Evolutionary conservation across 441 rosid genomes (phyloP), one percentile per base, ranked within the genome.

Genomic region (Jatropha multifida): DNA sequence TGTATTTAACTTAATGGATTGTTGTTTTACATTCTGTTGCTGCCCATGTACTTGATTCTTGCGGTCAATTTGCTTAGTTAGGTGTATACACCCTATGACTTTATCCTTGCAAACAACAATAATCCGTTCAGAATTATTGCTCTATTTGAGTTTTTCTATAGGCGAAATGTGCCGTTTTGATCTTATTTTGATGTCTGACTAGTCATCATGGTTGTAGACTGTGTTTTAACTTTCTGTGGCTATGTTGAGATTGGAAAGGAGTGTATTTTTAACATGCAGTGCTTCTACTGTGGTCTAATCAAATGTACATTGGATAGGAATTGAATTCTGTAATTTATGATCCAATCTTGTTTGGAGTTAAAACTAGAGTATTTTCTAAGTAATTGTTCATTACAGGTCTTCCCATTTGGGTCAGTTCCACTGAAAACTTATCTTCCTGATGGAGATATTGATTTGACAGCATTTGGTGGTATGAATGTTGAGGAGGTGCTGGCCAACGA

Each of bases 391-490:
- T 37, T 32, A 15, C 65, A 94, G 97, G 98, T 94, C 27, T 85
- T 83, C 79, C 90, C 97, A 41, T 94, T 87, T 85, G 97, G 97
- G 56, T 94, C 97, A 17, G 98, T 94, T 14, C 98, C 98, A 3
- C 78, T 94, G 83, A 92, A 87, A 85, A 94, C 98, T 2, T 94
- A 94, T 88, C 98, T 94, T 76, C 98, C 98, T 52, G 98, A 94
- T 80, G 97, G 97, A 56, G 98, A 94, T 82, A 94, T 94, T 80
- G 98, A 94, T 81, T 83, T 94, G 86, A 94, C 97, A 17, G 90
- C 89, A 75, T 84, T 94, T 81, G 90, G 93, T 70, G 89, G 90
- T 66, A 68, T 72, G 64, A 82, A 79, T 76, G 59, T 79, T 17
- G 97, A 92, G 72, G 95, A 94, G 76, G 90, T 90, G 44, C 74